Base-by-base conservation (phyloP, 495 filamentous ascomycete genomes). In the Penicillium fimorum region DNA sequence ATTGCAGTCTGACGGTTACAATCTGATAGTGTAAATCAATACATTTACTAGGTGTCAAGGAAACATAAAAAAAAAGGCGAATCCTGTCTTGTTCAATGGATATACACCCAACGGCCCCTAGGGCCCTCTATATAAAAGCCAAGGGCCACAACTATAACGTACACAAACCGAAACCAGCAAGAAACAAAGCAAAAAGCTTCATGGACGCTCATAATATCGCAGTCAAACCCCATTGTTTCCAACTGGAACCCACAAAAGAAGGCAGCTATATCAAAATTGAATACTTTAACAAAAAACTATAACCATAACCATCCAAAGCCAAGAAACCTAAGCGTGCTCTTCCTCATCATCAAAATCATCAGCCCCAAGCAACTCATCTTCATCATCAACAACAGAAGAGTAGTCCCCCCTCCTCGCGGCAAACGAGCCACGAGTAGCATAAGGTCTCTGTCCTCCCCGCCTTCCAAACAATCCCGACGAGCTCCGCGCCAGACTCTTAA, bases 311-410 rank as follows among this genome's bases (percentile, higher is more conserved):
- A 51, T 38, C 74, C 73, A 88, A 47, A 84, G 81, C 57, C n/a
- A 35, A 44, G 5, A 46, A 42, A 52, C 41, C 75, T 74, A 89
- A 47, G 85, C 82, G 57, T 38, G 35, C 6, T 96, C 92, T 65
- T 97, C 94, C 46, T 96, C 94, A 56, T 94, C 95, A 48, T 96
- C 94, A 55, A 90, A 89, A 3, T 93, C 92, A 56, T 96, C 94
- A 56, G 91, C 89, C 1, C 93, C 93, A 24, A 97, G 76, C 65
- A 97, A 72, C 73, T 96, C 91, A 54, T 93, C 93, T 72, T 96
- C 94, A 69, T 98, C 94, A 56, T 90, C 86, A 67, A 92, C 91
- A 42, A 96, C 90, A 68, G 88, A 79, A 13, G 84, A 82, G 70
- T 97, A 98, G 66, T 96, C 90, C 7, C 89, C 85, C 48, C 89